Base-by-base conservation (phyloP, 768 basidiomycete genomes). In the Tricholoma bakamatsutake region DNA sequence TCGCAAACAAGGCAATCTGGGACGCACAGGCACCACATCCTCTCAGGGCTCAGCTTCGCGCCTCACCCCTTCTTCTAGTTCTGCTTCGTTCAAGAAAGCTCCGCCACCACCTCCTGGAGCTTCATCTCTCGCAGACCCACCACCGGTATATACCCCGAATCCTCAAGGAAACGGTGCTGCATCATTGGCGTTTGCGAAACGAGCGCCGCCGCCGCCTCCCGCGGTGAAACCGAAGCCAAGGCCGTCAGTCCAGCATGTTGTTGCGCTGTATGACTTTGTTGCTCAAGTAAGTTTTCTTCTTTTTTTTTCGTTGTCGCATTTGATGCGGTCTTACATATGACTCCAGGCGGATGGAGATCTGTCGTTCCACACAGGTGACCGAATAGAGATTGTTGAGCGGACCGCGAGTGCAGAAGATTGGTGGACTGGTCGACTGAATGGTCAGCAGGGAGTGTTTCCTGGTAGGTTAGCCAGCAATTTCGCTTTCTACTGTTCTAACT, bases 361-460 rank as follows among this genome's bases (percentile, higher is more conserved):
- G 54, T 88, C 87, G 0, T 98, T 98, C 75, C 83, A 77, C 59
- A 82, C 84, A 13, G 96, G 96, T 13, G 95, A 98, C 70, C 77
- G 80, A 61, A 98, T 98, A 69, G 93, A 96, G 72, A 76, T 98
- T 53, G 79, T 97, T 34, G 87, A 94, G 70, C 82, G 82, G 70
- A 85, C 87, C 15, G 81, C 80, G 6, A 94, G 84, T 64, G 67
- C 85, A 27, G 92, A 98, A 67, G 95, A 98, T 66, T 98, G 95
- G 95, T 98, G 96, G 96, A 97, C 94, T 27, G 95, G 96, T 6
- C 80, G 82, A 64, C 52, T 96, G 61, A 84, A 91, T 60, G 93
- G 93, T 6, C 67, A 69, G 58, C 83, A 91, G 67, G 95, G 95
- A 7, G 88, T 94, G 13, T 98, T 98, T 73, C 96, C 95, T 54